Evolutionary conservation across 306 rosid species (phyloP).

Genomic region (Canavalia gladiata): DNA sequence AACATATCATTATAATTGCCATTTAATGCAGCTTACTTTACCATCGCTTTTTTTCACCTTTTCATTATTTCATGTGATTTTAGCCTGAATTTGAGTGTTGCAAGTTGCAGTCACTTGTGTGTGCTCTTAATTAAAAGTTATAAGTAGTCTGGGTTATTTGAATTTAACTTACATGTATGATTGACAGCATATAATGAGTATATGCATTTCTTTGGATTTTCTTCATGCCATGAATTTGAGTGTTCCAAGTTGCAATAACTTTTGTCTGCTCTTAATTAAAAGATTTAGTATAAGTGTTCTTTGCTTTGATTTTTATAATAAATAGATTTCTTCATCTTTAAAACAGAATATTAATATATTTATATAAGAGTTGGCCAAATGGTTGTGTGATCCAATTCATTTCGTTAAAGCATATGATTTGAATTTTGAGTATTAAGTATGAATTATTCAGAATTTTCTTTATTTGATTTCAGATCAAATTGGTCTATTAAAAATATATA

Average conservation of each 20-base stretch:
- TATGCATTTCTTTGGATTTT: neutral
- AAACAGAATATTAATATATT: no score
- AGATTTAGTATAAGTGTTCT: neutral
- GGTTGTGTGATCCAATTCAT: no score
- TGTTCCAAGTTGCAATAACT: neutral
- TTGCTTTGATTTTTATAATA: no score
- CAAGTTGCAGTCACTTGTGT: neutral
- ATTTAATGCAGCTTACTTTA: slow-evolving; percentile 31
- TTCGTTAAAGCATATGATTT: no score
- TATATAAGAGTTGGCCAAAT: no score
- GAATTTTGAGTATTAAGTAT: no score
- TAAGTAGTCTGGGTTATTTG: neutral
- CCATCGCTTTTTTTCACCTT: neutral
- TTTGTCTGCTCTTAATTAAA: neutral
- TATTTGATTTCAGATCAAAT: no score
- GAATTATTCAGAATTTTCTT: no score
- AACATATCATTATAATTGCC: slow-evolving; percentile 12
- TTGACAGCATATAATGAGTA: neutral
- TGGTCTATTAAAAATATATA: no score
- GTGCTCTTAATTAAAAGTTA: slow-evolving; percentile 17
- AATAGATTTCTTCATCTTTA: no score
- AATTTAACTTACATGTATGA: neutral
- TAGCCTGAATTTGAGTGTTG: slow-evolving; percentile 21
- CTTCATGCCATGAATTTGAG: neutral
- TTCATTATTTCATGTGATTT: slow-evolving; percentile 15